Evolutionary conservation across 306 rosid genomes (phyloP).

Genomic region (Quercus berberidifolia): DNA sequence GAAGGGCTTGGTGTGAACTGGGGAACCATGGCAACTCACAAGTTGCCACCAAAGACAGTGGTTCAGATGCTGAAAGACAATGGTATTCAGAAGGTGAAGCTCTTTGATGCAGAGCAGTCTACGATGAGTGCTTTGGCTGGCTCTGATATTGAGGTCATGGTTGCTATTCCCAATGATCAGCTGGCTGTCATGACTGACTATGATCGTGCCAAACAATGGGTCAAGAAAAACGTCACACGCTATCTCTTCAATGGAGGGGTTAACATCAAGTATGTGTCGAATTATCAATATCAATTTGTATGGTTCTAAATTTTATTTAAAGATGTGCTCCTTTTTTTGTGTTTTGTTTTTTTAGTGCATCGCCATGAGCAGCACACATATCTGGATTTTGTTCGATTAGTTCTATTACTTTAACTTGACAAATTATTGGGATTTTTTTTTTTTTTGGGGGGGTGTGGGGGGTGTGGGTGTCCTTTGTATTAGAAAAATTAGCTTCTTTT

Average conservation of each 20-base stretch:
- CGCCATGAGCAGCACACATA: neutral
- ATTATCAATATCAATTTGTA: neutral
- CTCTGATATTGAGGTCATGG: conserved; percentile 78
- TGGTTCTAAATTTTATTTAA: neutral
- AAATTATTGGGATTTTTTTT: neutral
- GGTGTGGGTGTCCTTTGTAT: neutral
- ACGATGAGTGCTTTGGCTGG: conserved; percentile 87
- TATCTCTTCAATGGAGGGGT: conserved; percentile 83
- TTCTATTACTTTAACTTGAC: neutral
- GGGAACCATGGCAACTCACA: conserved; percentile 87
- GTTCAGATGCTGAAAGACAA: conserved; percentile 84
- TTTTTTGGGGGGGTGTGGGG: rapidly evolving
- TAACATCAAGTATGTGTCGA: conserved; percentile 61
- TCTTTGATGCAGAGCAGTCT: conserved; percentile 71
- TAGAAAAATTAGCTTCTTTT: neutral
- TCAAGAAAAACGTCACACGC: conserved; percentile 64
- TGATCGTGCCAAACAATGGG: conserved; percentile 75
- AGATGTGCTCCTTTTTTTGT: neutral
- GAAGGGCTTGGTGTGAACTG: conserved; percentile 93
- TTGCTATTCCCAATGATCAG: conserved; percentile 91
- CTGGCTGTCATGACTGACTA: conserved; percentile 59
- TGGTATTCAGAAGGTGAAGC: conserved; percentile 87
- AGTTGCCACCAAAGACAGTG: conserved; percentile 67
- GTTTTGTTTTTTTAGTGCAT: neutral
- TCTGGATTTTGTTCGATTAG: neutral